phyloP scores from a whole-genome alignment of 352 stramenopile species.

The Globisporangium canariense region DNA sequence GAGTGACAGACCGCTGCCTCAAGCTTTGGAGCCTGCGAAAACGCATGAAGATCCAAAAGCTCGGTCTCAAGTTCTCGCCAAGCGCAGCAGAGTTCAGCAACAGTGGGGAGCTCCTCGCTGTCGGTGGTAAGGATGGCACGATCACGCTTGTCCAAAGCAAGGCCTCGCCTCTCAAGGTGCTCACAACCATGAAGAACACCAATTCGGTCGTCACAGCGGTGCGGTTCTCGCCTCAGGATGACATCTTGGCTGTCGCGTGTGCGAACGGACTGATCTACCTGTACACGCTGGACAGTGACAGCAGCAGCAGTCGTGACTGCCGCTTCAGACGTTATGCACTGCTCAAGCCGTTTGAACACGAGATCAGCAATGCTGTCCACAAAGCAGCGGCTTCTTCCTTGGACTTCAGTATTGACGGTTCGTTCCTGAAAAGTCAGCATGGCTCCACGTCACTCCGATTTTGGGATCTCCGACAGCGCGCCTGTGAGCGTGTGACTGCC shows the following conservation, averaged over 20 bases:
- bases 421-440: conserved; percentile 59
- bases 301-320: not conserved
- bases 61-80: conserved; percentile 30
- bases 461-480: conserved; percentile 55
- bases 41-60: conserved; percentile 20
- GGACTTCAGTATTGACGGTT: conserved; percentile 65
- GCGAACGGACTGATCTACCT: conserved; percentile 71
- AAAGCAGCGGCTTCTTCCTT: conserved; percentile 32
- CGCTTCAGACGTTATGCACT: conserved; percentile 52
- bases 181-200: conserved; percentile 65
- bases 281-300: conserved; percentile 45
- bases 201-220: conserved; percentile 34
- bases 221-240: conserved; percentile 44
- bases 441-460: conserved; percentile 32
- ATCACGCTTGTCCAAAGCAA: conserved; percentile 36
- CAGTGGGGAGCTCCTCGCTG: conserved; percentile 41
- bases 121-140: conserved; percentile 59
- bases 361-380: conserved; percentile 6
- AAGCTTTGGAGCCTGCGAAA: conserved; percentile 64
- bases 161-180: conserved; percentile 17
- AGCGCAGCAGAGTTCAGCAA: conserved; percentile 37
- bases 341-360: conserved; percentile 39
- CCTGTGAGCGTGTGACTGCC: conserved; percentile 46
- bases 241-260: conserved; percentile 47
- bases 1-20: conserved; percentile 30